A percentile compares a stretch with the other conserved stretches of the same genome.
Conservation (phyloP, 257 asterid species). For the Solanum chiquidenum region DNA sequence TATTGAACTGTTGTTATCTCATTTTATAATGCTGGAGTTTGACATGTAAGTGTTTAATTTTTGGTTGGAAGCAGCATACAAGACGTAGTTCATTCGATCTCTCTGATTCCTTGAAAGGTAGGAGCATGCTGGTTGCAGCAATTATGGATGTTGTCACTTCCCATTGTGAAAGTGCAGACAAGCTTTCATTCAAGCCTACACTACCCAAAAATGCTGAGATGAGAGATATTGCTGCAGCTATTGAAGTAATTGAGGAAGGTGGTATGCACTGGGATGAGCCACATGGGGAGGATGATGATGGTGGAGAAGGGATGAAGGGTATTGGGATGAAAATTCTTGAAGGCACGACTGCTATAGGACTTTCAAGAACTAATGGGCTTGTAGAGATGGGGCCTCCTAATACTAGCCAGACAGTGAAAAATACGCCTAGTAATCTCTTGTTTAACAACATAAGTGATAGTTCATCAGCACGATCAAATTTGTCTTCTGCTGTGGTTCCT, state of each 20-base stretch:
- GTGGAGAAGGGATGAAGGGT: constrained; percentile 80
- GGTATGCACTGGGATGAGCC: constrained; percentile 92
- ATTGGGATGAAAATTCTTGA: constrained; percentile 95
- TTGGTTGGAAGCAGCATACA: constrained; percentile 55
- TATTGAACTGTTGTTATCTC: not conserved
- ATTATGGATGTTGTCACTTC: constrained; percentile 95
- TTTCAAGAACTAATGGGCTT: constrained; percentile 51
- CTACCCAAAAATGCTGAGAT: constrained; percentile 74
- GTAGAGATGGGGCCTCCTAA: constrained; percentile 47
- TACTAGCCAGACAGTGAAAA: constrained; percentile 15
- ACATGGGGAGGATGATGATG: constrained; percentile 46
- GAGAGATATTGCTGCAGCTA: constrained; percentile 94
- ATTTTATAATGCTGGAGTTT: not conserved
- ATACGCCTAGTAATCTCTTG: constrained; percentile 23
- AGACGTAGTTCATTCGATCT: constrained; percentile 66
- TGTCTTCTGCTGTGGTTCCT: constrained; percentile 68
- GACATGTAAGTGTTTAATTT: constrained; percentile 29
- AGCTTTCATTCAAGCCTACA: constrained; percentile 47
- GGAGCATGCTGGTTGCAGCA: constrained; percentile 99
- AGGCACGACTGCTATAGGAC: constrained; percentile 84
- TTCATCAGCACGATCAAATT: constrained; percentile 27
- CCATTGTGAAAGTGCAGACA: constrained; percentile 66
- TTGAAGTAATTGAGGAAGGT: constrained; percentile 89
- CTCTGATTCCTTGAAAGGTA: constrained; percentile 76
- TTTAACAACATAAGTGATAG: constrained; percentile 45